Evolutionary conservation across 2,329 filamentous ascomycete genomes (phyloP), one percentile per base, ranked within the genome.

Genomic region (Alternaria ventricosa): DNA sequence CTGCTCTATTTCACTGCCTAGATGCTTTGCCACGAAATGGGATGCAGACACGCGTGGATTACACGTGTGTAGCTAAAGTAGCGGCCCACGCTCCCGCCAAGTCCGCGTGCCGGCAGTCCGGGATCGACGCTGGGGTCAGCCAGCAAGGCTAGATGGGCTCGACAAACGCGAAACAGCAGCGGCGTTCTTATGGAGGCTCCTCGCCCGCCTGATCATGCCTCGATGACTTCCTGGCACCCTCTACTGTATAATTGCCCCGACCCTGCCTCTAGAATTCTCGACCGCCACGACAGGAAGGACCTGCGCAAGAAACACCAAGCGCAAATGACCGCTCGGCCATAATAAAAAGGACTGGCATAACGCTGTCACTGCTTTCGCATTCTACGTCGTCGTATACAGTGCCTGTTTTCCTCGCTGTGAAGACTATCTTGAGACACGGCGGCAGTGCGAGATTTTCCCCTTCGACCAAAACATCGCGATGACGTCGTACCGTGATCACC

Each of bases 401-500:
- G n/a, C 20, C 12, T 20, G 13, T 10, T n/a, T 13, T 12, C 9
- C 20, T 23, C 30, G 28, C 30, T 12, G 49, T 36, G 28, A 25
- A 45, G 28, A 44, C 33, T 28, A 41, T 27, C 28, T 15, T 15
- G 27, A 57, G 15, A 20, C 18, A 33, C 10, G 28, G 44, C 18
- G 22, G 28, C 30, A 43, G 23, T 47, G 18, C 30, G 18, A 49
- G 11, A 23, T 36, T 13, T 43, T 11, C 27, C n/a, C 36, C 49
- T 36, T 41, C 28, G 49, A 53, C 30, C 28, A 58, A 25, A 30
- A 10, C 28, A 53, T 53, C 20, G 49, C 49, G 49, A 53, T 53
- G 45, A 77, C 75, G 75, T 69, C 74, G 63, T 69, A 74, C 68
- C 72, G 66, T 64, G 67, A 73, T 62, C 43, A 71, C 45, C 58